These are phyloP conservation scores for Combretum micranthum DNA, from an alignment of 345 rosid species.

Conservation along the genomic window DNA sequence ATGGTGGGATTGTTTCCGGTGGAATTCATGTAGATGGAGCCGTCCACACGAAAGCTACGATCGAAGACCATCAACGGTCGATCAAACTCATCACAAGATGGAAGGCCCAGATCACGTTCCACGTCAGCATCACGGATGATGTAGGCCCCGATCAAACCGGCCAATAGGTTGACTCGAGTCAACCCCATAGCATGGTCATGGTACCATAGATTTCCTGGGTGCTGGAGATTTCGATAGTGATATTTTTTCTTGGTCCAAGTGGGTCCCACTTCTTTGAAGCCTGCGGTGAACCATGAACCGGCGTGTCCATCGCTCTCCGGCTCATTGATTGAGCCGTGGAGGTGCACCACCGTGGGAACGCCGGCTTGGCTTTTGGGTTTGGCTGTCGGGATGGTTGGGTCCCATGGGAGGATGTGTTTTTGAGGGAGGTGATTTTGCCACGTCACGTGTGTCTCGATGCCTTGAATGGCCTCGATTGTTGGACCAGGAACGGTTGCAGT, in stretches of 20 bases:
- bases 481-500: slow-evolving; percentile 19
- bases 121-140: slow-evolving; percentile 4
- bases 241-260: slow-evolving; percentile 7
- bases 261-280: slow-evolving; percentile 9
- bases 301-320: slow-evolving; percentile 13
- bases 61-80: slow-evolving; percentile 15
- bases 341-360: slow-evolving; percentile 22
- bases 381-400: slow-evolving; percentile 11
- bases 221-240: slow-evolving; percentile 11
- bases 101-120: slow-evolving; percentile 10
- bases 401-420: slow-evolving; percentile 18
- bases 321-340: slow-evolving; percentile 11
- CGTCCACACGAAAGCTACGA: slow-evolving; percentile 13
- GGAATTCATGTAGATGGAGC: slow-evolving; percentile 17
- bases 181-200: slow-evolving; percentile 20
- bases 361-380: slow-evolving; percentile 9
- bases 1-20: slow-evolving; percentile 14
- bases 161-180: slow-evolving; percentile 19
- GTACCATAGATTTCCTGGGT: slow-evolving; percentile 18
- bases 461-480: slow-evolving; percentile 12
- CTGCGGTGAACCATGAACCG: slow-evolving; percentile 15
- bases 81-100: slow-evolving; percentile 9
- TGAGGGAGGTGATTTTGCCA: slow-evolving; percentile 18
- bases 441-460: background rate
- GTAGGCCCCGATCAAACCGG: slow-evolving; percentile 13